These are phyloP conservation scores for Colletotrichum sp. DNA, from an alignment of 2,329 filamentous ascomycete species.

Conservation along the genomic window DNA sequence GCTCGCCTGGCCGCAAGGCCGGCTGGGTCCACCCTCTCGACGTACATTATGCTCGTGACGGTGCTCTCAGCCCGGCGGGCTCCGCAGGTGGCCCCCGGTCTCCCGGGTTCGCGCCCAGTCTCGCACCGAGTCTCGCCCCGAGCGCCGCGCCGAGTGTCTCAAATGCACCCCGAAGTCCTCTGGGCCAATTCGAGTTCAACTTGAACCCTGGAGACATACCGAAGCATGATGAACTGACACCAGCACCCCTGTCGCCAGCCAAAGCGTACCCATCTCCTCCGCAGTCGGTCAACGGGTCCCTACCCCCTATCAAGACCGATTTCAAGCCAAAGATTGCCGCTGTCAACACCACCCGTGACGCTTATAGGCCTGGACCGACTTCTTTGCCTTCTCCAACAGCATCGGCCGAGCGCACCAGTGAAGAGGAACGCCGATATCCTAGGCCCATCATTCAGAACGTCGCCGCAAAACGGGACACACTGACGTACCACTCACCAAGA, in stretches of 20 bases:
- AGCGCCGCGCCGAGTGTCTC: constrained; percentile 22
- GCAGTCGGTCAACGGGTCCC: constrained; percentile 32
- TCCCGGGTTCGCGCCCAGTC: not conserved
- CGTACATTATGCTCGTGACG: constrained; percentile 40
- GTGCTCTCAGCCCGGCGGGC: constrained; percentile 13
- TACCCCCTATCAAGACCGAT: constrained; percentile 19
- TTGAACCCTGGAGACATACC: constrained; percentile 22
- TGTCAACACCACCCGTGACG: constrained; percentile 28
- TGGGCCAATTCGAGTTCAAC: constrained; percentile 45
- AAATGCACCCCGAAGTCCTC: constrained; percentile 38
- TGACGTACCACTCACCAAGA: constrained; percentile 49
- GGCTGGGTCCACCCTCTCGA: constrained; percentile 54
- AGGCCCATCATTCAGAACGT: constrained; percentile 53
- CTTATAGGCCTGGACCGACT: constrained; percentile 29
- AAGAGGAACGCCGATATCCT: constrained; percentile 37
- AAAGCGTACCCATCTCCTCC: constrained; percentile 36
- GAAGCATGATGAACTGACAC: not conserved
- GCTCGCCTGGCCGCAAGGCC: constrained; percentile 33
- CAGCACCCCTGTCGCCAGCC: constrained; percentile 17
- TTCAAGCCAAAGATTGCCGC: constrained; percentile 16
- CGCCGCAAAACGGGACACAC: constrained; percentile 54
- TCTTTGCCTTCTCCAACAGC: constrained; percentile 48
- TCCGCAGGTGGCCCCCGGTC: constrained; percentile 26
- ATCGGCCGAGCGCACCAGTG: constrained; percentile 43
- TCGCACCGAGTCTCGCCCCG: not conserved